Conservation (phyloP, 2,329 filamentous ascomycete genomes). For the Emericellopsis cladophorae region DNA sequence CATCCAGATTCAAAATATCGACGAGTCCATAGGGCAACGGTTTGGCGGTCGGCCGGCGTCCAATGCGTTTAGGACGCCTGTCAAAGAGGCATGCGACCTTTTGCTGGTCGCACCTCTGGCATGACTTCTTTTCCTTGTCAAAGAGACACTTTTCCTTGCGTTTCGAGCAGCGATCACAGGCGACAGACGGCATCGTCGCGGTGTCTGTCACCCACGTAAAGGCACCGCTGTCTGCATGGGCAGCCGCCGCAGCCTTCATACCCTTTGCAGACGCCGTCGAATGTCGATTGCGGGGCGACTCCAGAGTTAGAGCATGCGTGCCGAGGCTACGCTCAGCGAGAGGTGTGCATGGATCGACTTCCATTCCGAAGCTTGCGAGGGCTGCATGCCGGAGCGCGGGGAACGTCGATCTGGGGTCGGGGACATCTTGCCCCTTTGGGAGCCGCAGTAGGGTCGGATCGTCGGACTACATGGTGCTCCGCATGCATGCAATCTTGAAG, state of each 20-base stretch:
- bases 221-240: too few species aligned
- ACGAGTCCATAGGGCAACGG: not conserved
- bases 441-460: too few species aligned
- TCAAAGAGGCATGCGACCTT: not conserved
- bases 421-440: too few species aligned
- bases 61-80: not conserved
- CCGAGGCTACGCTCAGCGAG: not conserved
- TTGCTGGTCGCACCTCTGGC: not conserved
- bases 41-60: not conserved
- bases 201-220: too few species aligned
- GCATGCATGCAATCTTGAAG: too few species aligned
- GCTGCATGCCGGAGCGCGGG: too few species aligned
- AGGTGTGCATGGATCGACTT: too few species aligned
- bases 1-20: not conserved
- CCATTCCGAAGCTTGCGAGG: too few species aligned
- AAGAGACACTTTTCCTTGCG: slow-evolving; percentile 1
- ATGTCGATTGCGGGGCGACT: not conserved
- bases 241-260: too few species aligned
- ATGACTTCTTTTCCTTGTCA: not conserved
- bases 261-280: not conserved
- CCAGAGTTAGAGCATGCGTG: not conserved
- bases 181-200: not conserved
- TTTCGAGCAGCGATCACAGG: slow-evolving; percentile 1
- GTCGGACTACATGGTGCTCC: too few species aligned
- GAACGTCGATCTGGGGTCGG: too few species aligned